A percentile compares a stretch with the other conserved stretches of the same genome.
phyloP scores from a whole-genome alignment of 1,284 basidiomycete genomes.

The Chondrostereum purpureum region DNA sequence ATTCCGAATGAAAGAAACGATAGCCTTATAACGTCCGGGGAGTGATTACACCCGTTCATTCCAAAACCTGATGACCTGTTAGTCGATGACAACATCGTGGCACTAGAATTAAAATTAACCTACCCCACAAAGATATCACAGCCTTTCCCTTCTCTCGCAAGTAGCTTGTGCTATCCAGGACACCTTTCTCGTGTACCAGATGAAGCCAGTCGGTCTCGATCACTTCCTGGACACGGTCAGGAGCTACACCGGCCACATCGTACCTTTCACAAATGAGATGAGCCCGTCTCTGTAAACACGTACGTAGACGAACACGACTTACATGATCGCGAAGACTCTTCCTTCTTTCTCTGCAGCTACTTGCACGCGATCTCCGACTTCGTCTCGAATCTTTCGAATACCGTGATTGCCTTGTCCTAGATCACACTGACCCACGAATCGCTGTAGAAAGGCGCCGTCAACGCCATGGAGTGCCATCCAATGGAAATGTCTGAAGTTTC shows the following conservation, averaged over 20 bases:
- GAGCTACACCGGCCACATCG: slow-evolving; percentile 61
- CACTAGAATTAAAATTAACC: slow-evolving; percentile 16
- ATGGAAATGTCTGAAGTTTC: slow-evolving; percentile 58
- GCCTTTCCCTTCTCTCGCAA: slow-evolving; percentile 58
- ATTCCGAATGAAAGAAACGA: slow-evolving; percentile 48
- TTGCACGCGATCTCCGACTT: slow-evolving; percentile 60
- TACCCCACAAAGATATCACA: slow-evolving; percentile 68
- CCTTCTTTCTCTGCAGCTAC: slow-evolving; percentile 72
- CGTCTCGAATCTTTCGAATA: slow-evolving; percentile 56
- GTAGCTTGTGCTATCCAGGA: slow-evolving; percentile 67
- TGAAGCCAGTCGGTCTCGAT: slow-evolving; percentile 65
- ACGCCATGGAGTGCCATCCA: slow-evolving; percentile 78
- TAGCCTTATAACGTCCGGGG: slow-evolving; percentile 50
- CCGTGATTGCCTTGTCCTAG: slow-evolving; percentile 45
- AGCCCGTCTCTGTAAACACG: too few relatives aligned
- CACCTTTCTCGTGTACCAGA: slow-evolving; percentile 49
- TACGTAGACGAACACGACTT: slow-evolving; percentile 25
- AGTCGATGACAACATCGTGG: slow-evolving; percentile 1
- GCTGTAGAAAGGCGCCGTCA: slow-evolving; percentile 72
- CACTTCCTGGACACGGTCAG: slow-evolving; percentile 51
- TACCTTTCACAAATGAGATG: slow-evolving; percentile 44
- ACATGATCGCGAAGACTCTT: slow-evolving; percentile 76
- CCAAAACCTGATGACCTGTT: slow-evolving; percentile 47
- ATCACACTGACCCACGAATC: slow-evolving; percentile 63
- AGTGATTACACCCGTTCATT: slow-evolving; percentile 54